Conservation (phyloP, 306 rosid species). For the Sindora glabra region DNA sequence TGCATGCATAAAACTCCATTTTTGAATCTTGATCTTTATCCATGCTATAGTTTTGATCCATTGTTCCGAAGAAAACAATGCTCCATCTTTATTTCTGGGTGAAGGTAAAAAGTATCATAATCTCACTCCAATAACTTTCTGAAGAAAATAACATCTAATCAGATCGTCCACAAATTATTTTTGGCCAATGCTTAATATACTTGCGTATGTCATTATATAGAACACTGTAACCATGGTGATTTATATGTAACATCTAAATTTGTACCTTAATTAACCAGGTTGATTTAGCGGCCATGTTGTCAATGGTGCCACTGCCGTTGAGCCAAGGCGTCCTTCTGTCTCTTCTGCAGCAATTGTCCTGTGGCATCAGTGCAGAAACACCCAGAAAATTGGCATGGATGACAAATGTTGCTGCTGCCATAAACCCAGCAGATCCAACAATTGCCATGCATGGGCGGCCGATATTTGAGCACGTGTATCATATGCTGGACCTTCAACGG, state of each 20-base stretch:
- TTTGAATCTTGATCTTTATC: too few species aligned
- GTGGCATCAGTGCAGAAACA: conserved; percentile 39
- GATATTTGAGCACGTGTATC: conserved; percentile 52
- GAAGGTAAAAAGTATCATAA: conserved; percentile 3
- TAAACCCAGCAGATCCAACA: conserved; percentile 50
- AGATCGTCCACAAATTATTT: not conserved
- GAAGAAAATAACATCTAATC: not conserved
- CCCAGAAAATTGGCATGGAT: conserved; percentile 57
- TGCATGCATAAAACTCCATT: too few species aligned
- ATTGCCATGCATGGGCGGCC: conserved; percentile 39
- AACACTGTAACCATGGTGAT: not conserved
- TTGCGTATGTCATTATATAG: not conserved
- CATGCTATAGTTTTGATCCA: not conserved
- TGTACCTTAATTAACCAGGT: conserved; percentile 34
- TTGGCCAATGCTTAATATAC: not conserved
- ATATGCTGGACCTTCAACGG: conserved; percentile 40
- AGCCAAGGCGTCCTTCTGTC: conserved; percentile 72
- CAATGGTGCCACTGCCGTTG: conserved; percentile 49
- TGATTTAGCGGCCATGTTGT: conserved; percentile 44
- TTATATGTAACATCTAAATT: conserved; percentile 1
- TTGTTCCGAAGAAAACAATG: not conserved
- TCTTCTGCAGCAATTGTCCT: conserved; percentile 63
- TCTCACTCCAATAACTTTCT: not conserved
- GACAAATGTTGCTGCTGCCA: conserved; percentile 54
- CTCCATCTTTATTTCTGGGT: not conserved